These are phyloP conservation scores for Diaporthe sp. DNA, from an alignment of 2,329 filamentous ascomycete species.

Conservation along the genomic window DNA sequence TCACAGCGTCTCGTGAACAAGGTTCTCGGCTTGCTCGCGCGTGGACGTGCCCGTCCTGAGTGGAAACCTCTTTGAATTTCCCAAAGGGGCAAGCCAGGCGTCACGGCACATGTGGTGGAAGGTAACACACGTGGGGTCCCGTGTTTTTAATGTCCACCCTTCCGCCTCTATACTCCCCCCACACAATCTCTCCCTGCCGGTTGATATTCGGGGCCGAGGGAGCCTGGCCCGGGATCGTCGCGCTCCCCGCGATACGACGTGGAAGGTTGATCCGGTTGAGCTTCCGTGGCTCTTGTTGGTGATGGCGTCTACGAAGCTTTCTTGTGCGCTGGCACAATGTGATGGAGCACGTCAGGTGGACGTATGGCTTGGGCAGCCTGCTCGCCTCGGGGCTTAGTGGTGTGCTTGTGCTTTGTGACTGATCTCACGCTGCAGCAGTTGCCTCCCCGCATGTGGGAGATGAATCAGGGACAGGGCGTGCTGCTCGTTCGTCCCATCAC, in stretches of 20 bases:
- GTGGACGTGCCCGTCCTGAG: background rate
- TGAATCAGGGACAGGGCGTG: slow-evolving; percentile 1
- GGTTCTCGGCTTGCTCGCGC: background rate
- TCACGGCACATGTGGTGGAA: background rate
- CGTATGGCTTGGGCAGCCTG: background rate
- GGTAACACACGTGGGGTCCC: slow-evolving; percentile 11
- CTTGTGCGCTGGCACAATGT: background rate
- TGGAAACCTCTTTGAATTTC: background rate
- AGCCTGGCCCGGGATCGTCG: background rate
- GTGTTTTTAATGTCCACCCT: background rate
- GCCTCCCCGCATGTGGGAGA: slow-evolving; percentile 11
- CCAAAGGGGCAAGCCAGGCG: slow-evolving; percentile 19
- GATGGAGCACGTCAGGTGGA: no score
- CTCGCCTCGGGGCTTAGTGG: background rate
- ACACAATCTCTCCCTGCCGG: background rate
- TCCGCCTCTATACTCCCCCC: background rate
- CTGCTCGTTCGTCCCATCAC: slow-evolving; percentile 12
- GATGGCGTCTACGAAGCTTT: background rate
- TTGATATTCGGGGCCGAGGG: slow-evolving; percentile 6
- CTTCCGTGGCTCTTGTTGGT: background rate
- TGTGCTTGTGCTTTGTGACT: slow-evolving; percentile 1
- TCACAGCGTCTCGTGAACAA: slow-evolving; percentile 25
- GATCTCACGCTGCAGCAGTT: background rate
- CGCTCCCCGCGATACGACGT: background rate
- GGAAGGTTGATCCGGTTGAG: background rate